phyloP scores from a whole-genome alignment of 768 basidiomycete species.

The Auricularia sp. region DNA sequence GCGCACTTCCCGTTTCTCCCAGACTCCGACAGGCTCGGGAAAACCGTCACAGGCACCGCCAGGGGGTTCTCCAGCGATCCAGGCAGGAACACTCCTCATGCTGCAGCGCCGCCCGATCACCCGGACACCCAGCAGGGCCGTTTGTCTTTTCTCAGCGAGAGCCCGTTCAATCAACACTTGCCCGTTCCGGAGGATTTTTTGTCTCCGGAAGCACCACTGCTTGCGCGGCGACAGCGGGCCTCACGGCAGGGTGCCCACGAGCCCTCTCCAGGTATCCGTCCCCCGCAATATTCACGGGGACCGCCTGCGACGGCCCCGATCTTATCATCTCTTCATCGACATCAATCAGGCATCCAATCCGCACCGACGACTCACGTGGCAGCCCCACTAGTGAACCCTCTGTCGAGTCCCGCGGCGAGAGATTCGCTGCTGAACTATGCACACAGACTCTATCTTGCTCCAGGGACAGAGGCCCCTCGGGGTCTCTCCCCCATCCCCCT shows the following conservation, averaged over 20 bases:
- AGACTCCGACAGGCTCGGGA: not conserved
- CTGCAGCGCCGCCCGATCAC: not conserved
- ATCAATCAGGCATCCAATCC: not conserved
- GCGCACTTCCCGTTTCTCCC: not conserved
- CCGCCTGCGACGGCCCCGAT: not conserved
- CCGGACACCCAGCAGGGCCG: not conserved
- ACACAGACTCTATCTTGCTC: slow-evolving; percentile 22
- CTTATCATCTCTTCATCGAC: not conserved
- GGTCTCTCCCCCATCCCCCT: slow-evolving; percentile 11
- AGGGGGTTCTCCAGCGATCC: slow-evolving; percentile 1
- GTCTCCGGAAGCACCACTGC: not conserved
- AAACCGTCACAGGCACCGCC: not conserved
- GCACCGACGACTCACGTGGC: not conserved
- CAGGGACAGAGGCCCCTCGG: slow-evolving; percentile 5
- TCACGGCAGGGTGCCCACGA: not conserved
- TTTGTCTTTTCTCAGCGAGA: not conserved
- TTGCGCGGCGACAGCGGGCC: not conserved
- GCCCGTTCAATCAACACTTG: not conserved
- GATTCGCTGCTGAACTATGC: slow-evolving; percentile 26
- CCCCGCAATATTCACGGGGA: not conserved
- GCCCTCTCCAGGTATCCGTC: not conserved
- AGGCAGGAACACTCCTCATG: not conserved
- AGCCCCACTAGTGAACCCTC: slow-evolving; percentile 1
- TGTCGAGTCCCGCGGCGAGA: slow-evolving; percentile 19
- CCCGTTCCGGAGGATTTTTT: not conserved